Evolutionary conservation across 768 basidiomycete species (phyloP), one percentile per base, ranked within the genome.

Genomic region (Kwoniella sp.): DNA sequence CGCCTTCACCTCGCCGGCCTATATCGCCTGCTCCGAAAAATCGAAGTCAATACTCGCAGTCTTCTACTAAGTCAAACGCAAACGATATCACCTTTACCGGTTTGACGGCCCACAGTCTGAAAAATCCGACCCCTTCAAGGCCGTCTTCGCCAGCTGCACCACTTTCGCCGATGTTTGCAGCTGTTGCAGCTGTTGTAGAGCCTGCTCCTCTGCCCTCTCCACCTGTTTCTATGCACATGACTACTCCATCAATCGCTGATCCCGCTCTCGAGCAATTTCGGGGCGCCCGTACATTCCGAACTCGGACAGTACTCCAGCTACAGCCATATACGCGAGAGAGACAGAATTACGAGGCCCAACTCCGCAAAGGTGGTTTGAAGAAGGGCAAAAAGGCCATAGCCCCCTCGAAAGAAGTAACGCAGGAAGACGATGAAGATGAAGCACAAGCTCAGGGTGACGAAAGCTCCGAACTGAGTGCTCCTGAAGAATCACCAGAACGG

Each of bases 241-340:
- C 66, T 1, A 47, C 59, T 12, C 60, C 48, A 22, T 54, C 67
- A 30, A 62, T 66, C 2, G 55, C 54, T 17, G 72, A 74, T 52
- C 63, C 70, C 2, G 63, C 57, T 3, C 58, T 77, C 12, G 56
- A 67, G 36, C 67, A 69, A 46, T 77, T 72, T 55, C 67, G 72
- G 2, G 68, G 68, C 0, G 70, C 69, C 10, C 55, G 77, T 17
- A 77, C 73, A 0, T 77, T 79, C 33, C 73, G 78, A 13, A 76
- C 71, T 0, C 67, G 78, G 10, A 79, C 78, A 0, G 70, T 70
- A 0, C 65, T 79, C 3, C 78, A 79, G 51, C 64, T 79, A 1
- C 78, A 79, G 52, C 78, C 78, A 1, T 79, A 79, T 54, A 77
- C 77, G 5, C 66, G 67, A 33, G 78, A 79, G 52, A 58, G 70